phyloP scores from a whole-genome alignment of 768 basidiomycete genomes.

The Collybia sordida region DNA sequence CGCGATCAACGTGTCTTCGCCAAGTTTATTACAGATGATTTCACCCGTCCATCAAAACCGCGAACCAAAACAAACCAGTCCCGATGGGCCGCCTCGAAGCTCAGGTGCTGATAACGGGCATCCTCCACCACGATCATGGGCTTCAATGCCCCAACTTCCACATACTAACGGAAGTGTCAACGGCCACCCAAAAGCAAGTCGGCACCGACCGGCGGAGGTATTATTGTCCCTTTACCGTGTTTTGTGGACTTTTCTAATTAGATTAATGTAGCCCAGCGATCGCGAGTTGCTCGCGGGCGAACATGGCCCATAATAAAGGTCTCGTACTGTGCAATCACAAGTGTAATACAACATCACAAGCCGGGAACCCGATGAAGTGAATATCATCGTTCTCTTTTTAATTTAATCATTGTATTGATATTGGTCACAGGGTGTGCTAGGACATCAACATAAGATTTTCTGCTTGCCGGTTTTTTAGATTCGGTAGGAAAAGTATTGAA shows the following conservation, averaged over 20 bases:
- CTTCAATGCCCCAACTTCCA: not conserved
- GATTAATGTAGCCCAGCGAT: not conserved
- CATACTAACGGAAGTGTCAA: slow-evolving; percentile 9
- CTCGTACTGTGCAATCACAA: too few species aligned
- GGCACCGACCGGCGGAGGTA: slow-evolving; percentile 7
- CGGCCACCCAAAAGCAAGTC: not conserved
- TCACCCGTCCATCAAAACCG: slow-evolving; percentile 3
- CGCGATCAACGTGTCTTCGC: slow-evolving; percentile 23
- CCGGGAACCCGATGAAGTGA: not conserved
- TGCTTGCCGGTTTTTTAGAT: too few species aligned
- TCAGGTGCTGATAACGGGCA: not conserved
- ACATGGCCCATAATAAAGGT: not conserved
- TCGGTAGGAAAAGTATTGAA: too few species aligned
- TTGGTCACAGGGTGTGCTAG: not conserved
- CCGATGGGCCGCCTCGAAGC: slow-evolving; percentile 5
- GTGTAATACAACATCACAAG: too few species aligned
- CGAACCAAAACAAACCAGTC: not conserved
- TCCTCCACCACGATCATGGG: not conserved
- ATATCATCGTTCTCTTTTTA: not conserved
- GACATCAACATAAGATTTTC: too few species aligned
- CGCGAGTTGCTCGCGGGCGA: not conserved
- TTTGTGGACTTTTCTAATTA: not conserved
- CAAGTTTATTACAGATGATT: slow-evolving; percentile 12
- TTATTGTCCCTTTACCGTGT: not conserved
- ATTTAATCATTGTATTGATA: not conserved